Base-by-base conservation (phyloP, 2,329 filamentous ascomycete species). In the Amphichorda felina region DNA sequence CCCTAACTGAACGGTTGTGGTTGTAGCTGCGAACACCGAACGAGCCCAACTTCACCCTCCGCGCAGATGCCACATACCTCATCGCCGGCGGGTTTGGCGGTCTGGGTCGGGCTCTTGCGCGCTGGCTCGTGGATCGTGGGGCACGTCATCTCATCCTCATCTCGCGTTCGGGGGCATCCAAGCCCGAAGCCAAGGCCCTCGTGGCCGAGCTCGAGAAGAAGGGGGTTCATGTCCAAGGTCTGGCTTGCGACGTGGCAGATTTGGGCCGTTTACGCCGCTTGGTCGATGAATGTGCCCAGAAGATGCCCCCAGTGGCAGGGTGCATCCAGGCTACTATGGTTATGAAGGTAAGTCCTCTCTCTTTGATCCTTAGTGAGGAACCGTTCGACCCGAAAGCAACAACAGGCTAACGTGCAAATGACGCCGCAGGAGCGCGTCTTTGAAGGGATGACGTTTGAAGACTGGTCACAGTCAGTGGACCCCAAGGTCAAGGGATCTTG, bases 81-180 rank as follows among this genome's bases (percentile, higher is more conserved):
- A 45, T 73, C 4, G 54, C 60, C 5, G 70, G 70, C 9, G 65
- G 66, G 4, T 54, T 68, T 0, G 66, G 68, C 16, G 68, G 67
- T 9, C 48, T 73, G 0, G 69, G 68, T 3, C 54, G 56, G 22
- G 56, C 53, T 38, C 58, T 72, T 17, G 61, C 64, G 3, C 48
- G 50, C 27, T 57, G 62, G 42, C 37, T 45, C 31, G 34, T 33
- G 11, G 26, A 26, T 4, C 35, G 35, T 0, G 53, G 54, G 1
- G 50, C 50, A 2, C 44, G 41, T 9, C 38, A 46, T 21, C 42
- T 57, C 15, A 40, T 51, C 2, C 43, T 54, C 16, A 35, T 54
- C 1, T 50, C 48, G 0, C 39, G 54, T 9, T 47, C 47, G 0
- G 53, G 49, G 2, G 11, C 38, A 0, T 19, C 40, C 2, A 47